Conservation (phyloP, 2,329 filamentous ascomycete genomes). For the Exophiala xenobiotica region DNA sequence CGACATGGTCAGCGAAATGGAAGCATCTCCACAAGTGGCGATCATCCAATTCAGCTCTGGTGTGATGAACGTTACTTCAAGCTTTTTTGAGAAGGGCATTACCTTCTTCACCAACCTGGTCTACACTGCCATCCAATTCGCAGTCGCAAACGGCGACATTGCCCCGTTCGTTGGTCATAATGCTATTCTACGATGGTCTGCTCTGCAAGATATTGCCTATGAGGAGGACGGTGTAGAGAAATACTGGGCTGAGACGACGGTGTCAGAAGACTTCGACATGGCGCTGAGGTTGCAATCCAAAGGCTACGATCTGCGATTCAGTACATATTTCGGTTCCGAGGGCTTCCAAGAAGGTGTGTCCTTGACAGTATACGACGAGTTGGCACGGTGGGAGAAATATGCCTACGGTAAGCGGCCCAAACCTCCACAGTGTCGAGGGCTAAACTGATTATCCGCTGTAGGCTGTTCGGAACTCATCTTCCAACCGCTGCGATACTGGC, state of each 20-base stretch:
- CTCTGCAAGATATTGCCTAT: not conserved
- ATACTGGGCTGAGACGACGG: constrained; percentile 66
- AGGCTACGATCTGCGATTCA: constrained; percentile 67
- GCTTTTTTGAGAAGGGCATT: too few relatives aligned
- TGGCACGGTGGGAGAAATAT: constrained; percentile 83
- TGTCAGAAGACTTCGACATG: constrained; percentile 1
- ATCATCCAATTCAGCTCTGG: constrained; percentile 68
- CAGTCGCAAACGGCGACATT: too few relatives aligned
- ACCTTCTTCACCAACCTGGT: too few relatives aligned
- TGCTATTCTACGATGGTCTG: too few relatives aligned
- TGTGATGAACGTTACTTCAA: not conserved
- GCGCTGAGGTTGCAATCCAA: constrained; percentile 59
- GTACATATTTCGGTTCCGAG: constrained; percentile 62
- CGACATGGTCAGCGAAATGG: constrained; percentile 72
- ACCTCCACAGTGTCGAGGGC: too few relatives aligned
- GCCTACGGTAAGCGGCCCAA: constrained; percentile 65
- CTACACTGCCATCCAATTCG: too few relatives aligned
- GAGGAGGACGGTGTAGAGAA: constrained; percentile 61
- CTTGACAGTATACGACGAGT: constrained; percentile 77
- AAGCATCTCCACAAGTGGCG: constrained; percentile 65
- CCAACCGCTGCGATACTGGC: constrained; percentile 71
- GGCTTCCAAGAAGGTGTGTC: constrained; percentile 65
- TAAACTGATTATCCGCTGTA: not conserved
- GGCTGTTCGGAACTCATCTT: constrained; percentile 80
- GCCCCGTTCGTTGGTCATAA: too few relatives aligned